Evolutionary conservation across 257 asterid genomes (phyloP).

Genomic region (Nicotiana tabacum): DNA sequence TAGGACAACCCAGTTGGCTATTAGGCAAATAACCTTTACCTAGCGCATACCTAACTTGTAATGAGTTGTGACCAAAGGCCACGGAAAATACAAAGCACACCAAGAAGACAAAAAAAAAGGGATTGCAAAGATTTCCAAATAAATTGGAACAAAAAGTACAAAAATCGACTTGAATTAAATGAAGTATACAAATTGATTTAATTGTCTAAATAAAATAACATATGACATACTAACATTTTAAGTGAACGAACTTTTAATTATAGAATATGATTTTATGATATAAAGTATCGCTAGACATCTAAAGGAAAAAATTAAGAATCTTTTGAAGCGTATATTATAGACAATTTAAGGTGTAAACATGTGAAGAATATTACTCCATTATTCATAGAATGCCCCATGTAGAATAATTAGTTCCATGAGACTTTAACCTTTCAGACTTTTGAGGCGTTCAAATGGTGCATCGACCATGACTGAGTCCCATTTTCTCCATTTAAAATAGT

Average conservation of each 20-base stretch:
- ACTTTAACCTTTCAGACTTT: background rate
- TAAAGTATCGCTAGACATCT: too few relatives aligned
- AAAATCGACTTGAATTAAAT: background rate
- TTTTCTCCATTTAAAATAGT: background rate
- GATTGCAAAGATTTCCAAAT: background rate
- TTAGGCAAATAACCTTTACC: background rate
- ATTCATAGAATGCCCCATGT: background rate
- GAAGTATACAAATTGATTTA: background rate
- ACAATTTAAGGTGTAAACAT: too few relatives aligned
- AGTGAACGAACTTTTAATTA: background rate
- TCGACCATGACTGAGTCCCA: background rate
- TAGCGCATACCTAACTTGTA: background rate
- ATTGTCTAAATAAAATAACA: background rate
- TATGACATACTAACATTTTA: background rate
- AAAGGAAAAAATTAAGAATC: too few relatives aligned
- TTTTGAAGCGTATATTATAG: too few relatives aligned
- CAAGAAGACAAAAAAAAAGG: background rate
- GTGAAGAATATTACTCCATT: too few relatives aligned
- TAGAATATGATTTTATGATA: too few relatives aligned
- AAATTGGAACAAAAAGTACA: background rate
- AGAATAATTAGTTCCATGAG: background rate
- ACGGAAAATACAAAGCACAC: background rate
- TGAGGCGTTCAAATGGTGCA: background rate
- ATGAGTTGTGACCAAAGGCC: background rate
- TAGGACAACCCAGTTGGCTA: background rate